Base-by-base conservation (phyloP, 768 basidiomycete genomes). In the Boletus reticuloceps region DNA sequence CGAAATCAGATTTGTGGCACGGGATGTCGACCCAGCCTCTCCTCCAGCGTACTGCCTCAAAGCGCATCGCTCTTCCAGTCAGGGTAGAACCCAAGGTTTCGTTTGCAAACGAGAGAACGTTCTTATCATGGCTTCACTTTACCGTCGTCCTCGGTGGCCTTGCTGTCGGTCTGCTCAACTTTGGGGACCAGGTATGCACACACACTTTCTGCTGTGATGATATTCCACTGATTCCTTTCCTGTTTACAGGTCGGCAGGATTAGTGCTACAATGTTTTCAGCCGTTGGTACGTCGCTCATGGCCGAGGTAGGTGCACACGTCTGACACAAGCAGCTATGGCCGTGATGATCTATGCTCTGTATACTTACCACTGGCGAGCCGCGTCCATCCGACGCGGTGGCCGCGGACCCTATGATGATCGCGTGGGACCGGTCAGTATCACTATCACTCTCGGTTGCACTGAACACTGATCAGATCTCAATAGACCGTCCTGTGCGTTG, bases 111-210 rank as follows among this genome's bases (percentile, higher is more conserved):
- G 93, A 94, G 72, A 84, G 91, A 53, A 94, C 97, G 0, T 98
- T 98, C 75, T 80, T 99, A 43, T 95, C 94, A 81, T 98, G 96
- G 97, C 82, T 98, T 47, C 94, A 97, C 73, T 98, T 97, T 71
- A 94, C 95, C 39, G 94, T 98, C 74, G 93, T 99, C 54, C 85
- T 99, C 9, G 95, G 96, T 29, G 97, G 97, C 54, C 82, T 99
- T 44, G 91, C 94, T 2, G 94, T 98, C 14, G 97, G 97, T 12
- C 75, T 99, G 54, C 79, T 99, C 64, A 99, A 99, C 74, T 99
- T 99, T 77, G 97, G 97, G 57, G 97, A 98, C 72, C 91, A 91
- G 76, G 94, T 88, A 55, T 14, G 6, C 19, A 38, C 56, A 32
- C 49, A 19, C 43, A 6, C 14, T 47, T 45, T 47, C 36, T 31